Conservation (phyloP, 768 basidiomycete genomes). For the Tylopilus intermedius region DNA sequence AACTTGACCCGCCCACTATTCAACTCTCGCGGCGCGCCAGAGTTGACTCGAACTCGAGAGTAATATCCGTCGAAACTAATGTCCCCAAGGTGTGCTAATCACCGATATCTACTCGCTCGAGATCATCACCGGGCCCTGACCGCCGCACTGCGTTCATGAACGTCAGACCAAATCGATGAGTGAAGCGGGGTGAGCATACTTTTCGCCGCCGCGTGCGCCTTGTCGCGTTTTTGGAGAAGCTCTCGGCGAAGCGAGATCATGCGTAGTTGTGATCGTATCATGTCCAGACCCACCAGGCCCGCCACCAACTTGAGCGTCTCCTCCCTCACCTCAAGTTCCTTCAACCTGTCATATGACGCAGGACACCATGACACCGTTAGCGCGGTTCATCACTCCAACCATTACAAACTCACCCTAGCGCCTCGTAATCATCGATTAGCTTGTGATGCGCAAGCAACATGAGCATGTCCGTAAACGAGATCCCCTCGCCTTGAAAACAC, state of each 20-base stretch:
- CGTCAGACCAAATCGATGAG: not conserved
- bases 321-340: constrained; percentile 72
- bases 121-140: constrained; percentile 59
- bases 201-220: constrained; percentile 27
- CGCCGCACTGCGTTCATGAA: not conserved
- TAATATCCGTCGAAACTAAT: constrained; percentile 10
- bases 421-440: constrained; percentile 83
- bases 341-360: constrained; percentile 45
- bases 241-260: constrained; percentile 69
- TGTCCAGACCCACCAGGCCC: constrained; percentile 80
- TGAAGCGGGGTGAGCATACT: not conserved
- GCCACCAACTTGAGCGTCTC: constrained; percentile 76
- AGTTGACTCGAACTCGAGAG: too few species aligned
- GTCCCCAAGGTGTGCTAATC: not conserved
- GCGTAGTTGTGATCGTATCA: constrained; percentile 73
- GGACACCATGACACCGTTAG: not conserved
- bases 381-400: not conserved
- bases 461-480: constrained; percentile 89
- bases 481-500: constrained; percentile 67
- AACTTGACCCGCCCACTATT: too few species aligned
- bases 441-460: constrained; percentile 85
- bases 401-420: constrained; percentile 56
- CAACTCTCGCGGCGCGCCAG: not conserved
- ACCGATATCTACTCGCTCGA: constrained; percentile 43
- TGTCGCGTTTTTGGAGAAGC: constrained; percentile 50